phyloP scores from a whole-genome alignment of 2,329 filamentous ascomycete species.

The Aspergillus oerlinghausenensis region DNA sequence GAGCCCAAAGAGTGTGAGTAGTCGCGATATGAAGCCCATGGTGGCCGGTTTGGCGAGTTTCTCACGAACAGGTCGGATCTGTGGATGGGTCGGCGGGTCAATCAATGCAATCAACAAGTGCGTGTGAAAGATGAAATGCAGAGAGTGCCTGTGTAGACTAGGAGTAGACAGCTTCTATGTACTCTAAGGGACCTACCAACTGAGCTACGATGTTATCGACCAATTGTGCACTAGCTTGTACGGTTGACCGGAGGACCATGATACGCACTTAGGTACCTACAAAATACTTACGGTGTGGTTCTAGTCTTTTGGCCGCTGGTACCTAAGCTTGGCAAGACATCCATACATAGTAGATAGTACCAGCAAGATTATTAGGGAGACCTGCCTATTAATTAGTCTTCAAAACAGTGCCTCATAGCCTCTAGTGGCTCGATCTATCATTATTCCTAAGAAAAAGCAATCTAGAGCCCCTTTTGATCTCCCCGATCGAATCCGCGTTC shows the following conservation, averaged over 20 bases:
- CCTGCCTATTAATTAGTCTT: too few species aligned
- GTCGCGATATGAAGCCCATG: slow-evolving; percentile 69
- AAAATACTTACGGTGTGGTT: too few species aligned
- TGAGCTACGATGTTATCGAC: neutral
- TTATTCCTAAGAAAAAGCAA: neutral
- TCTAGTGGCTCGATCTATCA: neutral
- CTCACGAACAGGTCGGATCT: neutral
- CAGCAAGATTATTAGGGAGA: neutral
- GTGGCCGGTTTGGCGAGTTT: neutral
- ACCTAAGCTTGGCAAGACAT: neutral
- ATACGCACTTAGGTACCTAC: neutral
- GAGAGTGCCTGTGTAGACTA: neutral
- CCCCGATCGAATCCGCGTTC: neutral
- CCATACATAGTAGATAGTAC: too few species aligned
- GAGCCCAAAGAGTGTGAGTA: slow-evolving; percentile 69
- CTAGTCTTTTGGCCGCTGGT: neutral
- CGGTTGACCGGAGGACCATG: neutral
- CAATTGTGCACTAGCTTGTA: slow-evolving; percentile 5
- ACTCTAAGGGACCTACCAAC: too few species aligned
- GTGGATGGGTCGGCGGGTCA: neutral
- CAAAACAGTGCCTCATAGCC: neutral
- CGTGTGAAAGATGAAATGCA: neutral
- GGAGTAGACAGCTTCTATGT: neutral
- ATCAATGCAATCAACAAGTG: neutral
- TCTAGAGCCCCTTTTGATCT: neutral